These are phyloP conservation scores for Gamarada debralockiae DNA, from an alignment of 495 filamentous ascomycete species.

Conservation along the genomic window DNA sequence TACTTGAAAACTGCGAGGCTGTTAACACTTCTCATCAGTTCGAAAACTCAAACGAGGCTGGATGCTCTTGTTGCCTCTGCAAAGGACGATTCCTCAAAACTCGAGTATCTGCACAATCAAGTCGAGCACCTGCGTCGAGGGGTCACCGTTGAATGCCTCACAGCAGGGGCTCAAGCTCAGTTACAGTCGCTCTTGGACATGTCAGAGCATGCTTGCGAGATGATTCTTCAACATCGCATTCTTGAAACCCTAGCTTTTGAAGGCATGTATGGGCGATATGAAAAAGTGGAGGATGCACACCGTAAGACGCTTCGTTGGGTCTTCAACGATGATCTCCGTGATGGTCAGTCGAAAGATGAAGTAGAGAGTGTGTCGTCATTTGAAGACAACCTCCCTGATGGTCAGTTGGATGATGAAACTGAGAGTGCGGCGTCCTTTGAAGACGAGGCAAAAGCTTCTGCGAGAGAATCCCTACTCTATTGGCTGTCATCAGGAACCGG, in stretches of 20 bases:
- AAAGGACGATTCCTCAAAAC: constrained; percentile 11
- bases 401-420: background rate
- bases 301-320: constrained; percentile 28
- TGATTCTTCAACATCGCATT: too few species aligned
- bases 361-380: constrained; percentile 4
- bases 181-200: too few species aligned
- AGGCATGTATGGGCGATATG: too few species aligned
- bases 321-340: too few species aligned
- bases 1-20: background rate
- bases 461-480: background rate
- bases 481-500: constrained; percentile 30
- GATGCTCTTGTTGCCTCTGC: constrained; percentile 10
- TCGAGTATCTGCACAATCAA: constrained; percentile 15
- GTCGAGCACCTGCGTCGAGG: constrained; percentile 19
- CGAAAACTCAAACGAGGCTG: background rate
- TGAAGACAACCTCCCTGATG: constrained; percentile 2
- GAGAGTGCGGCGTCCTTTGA: background rate
- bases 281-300: constrained; percentile 21
- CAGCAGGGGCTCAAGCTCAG: too few species aligned
- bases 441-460: background rate
- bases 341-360: too few species aligned
- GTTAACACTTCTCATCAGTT: background rate
- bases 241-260: too few species aligned
- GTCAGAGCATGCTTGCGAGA: too few species aligned
- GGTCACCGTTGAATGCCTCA: constrained; percentile 16